phyloP scores from a whole-genome alignment of 202 grass and related monocot genomes.

The Carex arenaria region DNA sequence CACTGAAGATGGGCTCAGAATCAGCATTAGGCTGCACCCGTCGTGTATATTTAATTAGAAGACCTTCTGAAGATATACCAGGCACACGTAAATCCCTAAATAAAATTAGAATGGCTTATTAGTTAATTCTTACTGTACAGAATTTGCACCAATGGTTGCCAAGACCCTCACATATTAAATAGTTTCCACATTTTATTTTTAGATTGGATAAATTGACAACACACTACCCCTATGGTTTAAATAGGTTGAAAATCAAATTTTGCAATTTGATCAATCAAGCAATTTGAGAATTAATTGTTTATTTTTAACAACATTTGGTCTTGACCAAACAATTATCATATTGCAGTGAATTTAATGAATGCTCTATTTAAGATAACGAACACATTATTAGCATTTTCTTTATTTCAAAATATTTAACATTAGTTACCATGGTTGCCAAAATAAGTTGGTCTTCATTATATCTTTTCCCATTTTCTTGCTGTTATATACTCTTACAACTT shows the following conservation, averaged over 20 bases:
- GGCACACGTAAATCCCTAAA: conserved; percentile 62
- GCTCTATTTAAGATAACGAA: background rate
- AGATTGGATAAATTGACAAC: background rate
- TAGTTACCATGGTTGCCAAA: background rate
- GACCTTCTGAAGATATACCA: conserved; percentile 71
- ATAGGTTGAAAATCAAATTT: background rate
- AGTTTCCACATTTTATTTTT: background rate
- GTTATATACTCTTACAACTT: background rate
- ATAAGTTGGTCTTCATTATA: background rate
- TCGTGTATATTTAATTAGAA: conserved; percentile 94
- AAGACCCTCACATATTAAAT: background rate
- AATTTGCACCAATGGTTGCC: background rate
- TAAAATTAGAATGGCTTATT: background rate
- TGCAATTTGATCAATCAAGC: background rate
- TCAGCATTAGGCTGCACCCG: conserved; percentile 69
- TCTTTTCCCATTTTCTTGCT: background rate
- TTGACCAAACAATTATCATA: background rate
- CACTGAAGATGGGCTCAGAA: conserved; percentile 67
- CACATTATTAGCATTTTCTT: background rate
- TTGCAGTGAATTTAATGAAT: background rate
- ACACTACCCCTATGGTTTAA: background rate
- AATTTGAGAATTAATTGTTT: background rate
- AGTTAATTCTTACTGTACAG: background rate
- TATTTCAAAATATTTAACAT: background rate
- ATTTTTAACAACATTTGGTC: background rate